phyloP scores from a whole-genome alignment of 1,284 basidiomycete species.

The Quambalaria eucalypti region DNA sequence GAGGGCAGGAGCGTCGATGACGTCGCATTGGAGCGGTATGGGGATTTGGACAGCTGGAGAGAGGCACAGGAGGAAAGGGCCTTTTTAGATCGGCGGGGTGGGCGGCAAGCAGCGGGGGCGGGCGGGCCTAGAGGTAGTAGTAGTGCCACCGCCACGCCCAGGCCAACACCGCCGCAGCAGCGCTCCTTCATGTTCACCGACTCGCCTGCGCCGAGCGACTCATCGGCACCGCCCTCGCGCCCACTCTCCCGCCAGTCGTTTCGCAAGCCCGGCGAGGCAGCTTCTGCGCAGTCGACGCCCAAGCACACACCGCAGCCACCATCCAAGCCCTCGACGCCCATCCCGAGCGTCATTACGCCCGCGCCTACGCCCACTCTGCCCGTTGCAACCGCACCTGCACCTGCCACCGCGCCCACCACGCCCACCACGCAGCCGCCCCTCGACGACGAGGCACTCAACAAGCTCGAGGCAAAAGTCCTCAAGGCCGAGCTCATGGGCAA shows the following conservation, averaged over 20 bases:
- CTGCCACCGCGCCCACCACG: not conserved
- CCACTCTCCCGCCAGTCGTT: slow-evolving; percentile 22
- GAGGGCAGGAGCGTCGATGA: slow-evolving; percentile 65
- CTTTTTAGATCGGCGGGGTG: slow-evolving; percentile 67
- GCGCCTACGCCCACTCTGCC: slow-evolving; percentile 8
- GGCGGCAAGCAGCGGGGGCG: slow-evolving; percentile 53
- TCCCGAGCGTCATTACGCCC: slow-evolving; percentile 24
- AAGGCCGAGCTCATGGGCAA: slow-evolving; percentile 74
- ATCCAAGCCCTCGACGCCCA: slow-evolving; percentile 20
- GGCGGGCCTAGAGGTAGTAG: slow-evolving; percentile 14
- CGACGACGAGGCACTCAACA: slow-evolving; percentile 63
- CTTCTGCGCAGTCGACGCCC: slow-evolving; percentile 16
- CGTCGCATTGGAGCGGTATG: slow-evolving; percentile 63
- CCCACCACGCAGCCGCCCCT: slow-evolving; percentile 27
- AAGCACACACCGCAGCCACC: not conserved
- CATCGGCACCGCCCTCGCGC: slow-evolving; percentile 8
- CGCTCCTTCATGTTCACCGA: slow-evolving; percentile 30
- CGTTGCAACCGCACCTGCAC: not conserved
- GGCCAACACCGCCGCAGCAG: slow-evolving; percentile 28
- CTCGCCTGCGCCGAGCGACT: not conserved
- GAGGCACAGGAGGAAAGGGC: slow-evolving; percentile 77
- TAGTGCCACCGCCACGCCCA: slow-evolving; percentile 35
- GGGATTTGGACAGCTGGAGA: slow-evolving; percentile 64
- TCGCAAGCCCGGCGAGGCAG: slow-evolving; percentile 24
- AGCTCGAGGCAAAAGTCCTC: slow-evolving; percentile 82